phyloP scores from a whole-genome alignment of 805 yeast genomes.

The Cyberlindnera euphorbiae region DNA sequence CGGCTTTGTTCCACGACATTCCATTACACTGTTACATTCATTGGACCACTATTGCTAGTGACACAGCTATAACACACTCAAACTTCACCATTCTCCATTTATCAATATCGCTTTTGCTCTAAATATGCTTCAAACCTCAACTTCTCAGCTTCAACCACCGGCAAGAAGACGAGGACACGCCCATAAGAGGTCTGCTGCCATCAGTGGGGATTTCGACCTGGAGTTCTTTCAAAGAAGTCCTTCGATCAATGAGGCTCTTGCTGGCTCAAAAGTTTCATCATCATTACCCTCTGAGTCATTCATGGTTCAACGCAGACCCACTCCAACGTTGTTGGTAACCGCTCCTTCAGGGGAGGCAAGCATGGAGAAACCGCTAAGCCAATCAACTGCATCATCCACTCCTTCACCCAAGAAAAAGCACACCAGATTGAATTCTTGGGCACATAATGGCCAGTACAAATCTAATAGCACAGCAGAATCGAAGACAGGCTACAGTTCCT shows the following conservation, averaged over 20 bases:
- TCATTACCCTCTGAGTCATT: constrained; percentile 9
- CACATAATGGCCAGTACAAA: constrained; percentile 23
- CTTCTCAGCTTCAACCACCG: constrained; percentile 10
- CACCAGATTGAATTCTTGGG: constrained; percentile 36
- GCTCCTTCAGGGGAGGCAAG: constrained; percentile 5
- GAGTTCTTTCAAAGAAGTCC: constrained; percentile 22
- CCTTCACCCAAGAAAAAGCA: constrained; percentile 27
- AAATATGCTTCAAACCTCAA: constrained; percentile 22
- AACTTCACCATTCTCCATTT: too few relatives aligned
- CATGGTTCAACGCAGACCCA: constrained; percentile 1
- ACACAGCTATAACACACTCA: too few relatives aligned
- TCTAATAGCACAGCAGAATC: constrained; percentile 3
- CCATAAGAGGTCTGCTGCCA: constrained; percentile 83
- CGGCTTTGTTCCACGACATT: too few relatives aligned
- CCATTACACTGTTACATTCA: too few relatives aligned
- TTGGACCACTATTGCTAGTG: too few relatives aligned
- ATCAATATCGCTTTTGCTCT: too few relatives aligned
- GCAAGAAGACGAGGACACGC: constrained; percentile 55
- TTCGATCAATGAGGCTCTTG: constrained; percentile 15
- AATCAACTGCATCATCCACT: constrained; percentile 11
- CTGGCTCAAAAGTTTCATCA: constrained; percentile 8
- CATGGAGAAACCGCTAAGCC: constrained; percentile 1
- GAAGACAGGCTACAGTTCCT: constrained; percentile 11
- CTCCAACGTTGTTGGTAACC: constrained; percentile 13
- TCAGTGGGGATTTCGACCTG: constrained; percentile 76